Percentiles rank a stretch among this genome's conserved stretches.
Conservation (phyloP, 306 rosid species). For the Cyamopsis tetragonoloba region DNA sequence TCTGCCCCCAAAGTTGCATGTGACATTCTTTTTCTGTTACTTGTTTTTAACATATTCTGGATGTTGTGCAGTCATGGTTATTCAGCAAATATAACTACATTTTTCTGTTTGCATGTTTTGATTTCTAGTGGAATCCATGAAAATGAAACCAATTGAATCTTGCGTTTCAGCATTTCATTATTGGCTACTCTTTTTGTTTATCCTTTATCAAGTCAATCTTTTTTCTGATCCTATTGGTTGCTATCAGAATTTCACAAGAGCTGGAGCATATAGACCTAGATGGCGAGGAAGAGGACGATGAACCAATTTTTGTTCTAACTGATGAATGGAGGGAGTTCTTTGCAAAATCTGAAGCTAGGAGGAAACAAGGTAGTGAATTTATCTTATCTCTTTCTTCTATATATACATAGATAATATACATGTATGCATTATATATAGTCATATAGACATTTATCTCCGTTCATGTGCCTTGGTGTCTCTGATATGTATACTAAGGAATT, state of each 20-base stretch:
- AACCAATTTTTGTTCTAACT: conserved; percentile 62
- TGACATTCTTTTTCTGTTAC: neutral
- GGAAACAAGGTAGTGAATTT: conserved; percentile 48
- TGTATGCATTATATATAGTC: neutral
- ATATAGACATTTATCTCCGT: neutral
- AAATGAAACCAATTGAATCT: neutral
- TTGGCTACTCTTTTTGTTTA: neutral
- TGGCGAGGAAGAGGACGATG: conserved; percentile 61
- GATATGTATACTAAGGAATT: neutral
- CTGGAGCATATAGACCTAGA: conserved; percentile 33
- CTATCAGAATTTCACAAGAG: conserved; percentile 47
- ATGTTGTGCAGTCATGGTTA: neutral
- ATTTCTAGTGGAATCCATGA: neutral
- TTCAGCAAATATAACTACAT: neutral
- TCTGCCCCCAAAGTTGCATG: neutral
- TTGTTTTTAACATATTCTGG: neutral
- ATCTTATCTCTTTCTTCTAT: neutral
- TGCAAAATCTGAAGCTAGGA: conserved; percentile 68
- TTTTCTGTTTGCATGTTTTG: neutral
- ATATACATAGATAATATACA: neutral
- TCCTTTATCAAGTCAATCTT: neutral
- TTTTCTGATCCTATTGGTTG: neutral
- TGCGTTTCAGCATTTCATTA: neutral
- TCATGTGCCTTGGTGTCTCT: neutral
- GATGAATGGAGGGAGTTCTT: conserved; percentile 84